Percentiles rank a stretch among this genome's conserved stretches.
Conservation (phyloP, 345 rosid genomes). For the Populus alba region DNA sequence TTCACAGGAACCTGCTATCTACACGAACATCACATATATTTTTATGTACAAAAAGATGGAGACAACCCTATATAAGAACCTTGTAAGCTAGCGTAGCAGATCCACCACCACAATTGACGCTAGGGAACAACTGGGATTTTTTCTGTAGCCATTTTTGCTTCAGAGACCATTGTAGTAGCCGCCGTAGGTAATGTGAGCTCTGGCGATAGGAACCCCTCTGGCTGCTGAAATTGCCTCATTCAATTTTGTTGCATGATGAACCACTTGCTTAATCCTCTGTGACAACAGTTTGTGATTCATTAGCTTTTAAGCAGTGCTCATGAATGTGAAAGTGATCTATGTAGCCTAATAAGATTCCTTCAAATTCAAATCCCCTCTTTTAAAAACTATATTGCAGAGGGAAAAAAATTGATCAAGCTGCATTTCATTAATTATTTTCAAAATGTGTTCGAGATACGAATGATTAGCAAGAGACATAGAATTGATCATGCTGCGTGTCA, state of each 20-base stretch:
- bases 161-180: slow-evolving; percentile 64
- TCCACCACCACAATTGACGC: slow-evolving; percentile 7
- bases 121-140: not conserved
- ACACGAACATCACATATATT: not conserved
- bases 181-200: slow-evolving; percentile 75
- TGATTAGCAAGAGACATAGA: not conserved
- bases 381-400: not conserved
- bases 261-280: slow-evolving; percentile 75
- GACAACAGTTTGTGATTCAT: not conserved
- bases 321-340: not conserved
- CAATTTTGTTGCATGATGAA: slow-evolving; percentile 54
- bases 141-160: slow-evolving; percentile 1
- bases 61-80: slow-evolving; percentile 2
- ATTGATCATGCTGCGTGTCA: not conserved
- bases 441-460: not conserved
- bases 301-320: not conserved
- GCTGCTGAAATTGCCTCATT: slow-evolving; percentile 67
- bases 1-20: slow-evolving; percentile 17
- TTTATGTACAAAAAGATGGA: slow-evolving; percentile 13
- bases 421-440: not conserved
- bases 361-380: not conserved
- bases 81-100: not conserved
- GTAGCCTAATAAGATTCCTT: not conserved
- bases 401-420: too few species aligned
- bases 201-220: slow-evolving; percentile 63